Evolutionary conservation across 1,139 yeast genomes (phyloP), one percentile per base, ranked within the genome.

Genomic region (Candida glucosophila): DNA sequence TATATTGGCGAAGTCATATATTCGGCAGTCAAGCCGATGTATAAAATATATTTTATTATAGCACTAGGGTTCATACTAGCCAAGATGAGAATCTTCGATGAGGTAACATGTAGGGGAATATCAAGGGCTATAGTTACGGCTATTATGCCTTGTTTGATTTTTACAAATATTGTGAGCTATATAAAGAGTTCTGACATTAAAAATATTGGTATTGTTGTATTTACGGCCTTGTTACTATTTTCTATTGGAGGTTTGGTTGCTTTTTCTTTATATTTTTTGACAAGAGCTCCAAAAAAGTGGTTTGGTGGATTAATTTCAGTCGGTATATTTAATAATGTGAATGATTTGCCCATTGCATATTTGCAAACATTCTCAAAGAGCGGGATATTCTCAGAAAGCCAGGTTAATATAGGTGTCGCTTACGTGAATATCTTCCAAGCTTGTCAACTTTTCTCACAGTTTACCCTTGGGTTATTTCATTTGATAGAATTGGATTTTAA

Each of bases 281-380:
- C 70, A 17, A 64, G 65, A 15, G 52, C 70, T 4, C 96, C 95
- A 1, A 68, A 67, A 35, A 55, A 70, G 27, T 86, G 94, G 93
- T 55, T 70, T 23, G 94, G 95, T 27, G 95, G 95, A 0, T 55
- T 73, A 10, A 54, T 82, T 1, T 75, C 83, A 0, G 60, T 73
- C 7, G 65, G 88, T 4, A 59, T 81, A 22, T 73, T 83, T 47
- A 64, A 72, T 14, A 78, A 78, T 42, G 76, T 81, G 25, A 73
- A 88, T 7, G 95, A 86, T 53, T 60, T 86, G 33, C 95, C 95
- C 1, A 81, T 86, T 41, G 95, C 95, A 0, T 85, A 85, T 40
- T 63, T 86, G 21, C 93, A 85, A 41, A 79, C 93, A 2, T 57
- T 86, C 47, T 76, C 81, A 18, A 60, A 69, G n/a, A 77, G 86